Conservation (phyloP, 1,139 yeast genomes). For the Sugiyamaella paludigena region DNA sequence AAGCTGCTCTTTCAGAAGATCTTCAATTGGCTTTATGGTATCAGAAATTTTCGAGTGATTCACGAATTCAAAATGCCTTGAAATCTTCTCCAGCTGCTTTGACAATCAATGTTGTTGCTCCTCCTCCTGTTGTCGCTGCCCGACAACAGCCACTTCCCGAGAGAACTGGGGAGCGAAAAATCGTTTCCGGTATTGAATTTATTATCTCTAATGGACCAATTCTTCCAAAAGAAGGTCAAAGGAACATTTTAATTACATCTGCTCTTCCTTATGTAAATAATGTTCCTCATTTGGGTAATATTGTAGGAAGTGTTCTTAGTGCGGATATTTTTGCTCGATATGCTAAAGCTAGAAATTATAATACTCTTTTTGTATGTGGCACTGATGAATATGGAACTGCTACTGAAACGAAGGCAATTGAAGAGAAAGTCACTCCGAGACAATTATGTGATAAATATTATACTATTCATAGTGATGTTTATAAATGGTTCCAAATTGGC, state of each 20-base stretch:
- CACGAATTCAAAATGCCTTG: constrained; percentile 26
- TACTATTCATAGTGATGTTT: constrained; percentile 79
- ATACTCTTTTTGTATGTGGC: constrained; percentile 86
- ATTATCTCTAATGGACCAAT: constrained; percentile 31
- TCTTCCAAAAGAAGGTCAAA: constrained; percentile 65
- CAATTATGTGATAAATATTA: constrained; percentile 90
- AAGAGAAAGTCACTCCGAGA: constrained; percentile 83
- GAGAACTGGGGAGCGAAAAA: constrained; percentile 56
- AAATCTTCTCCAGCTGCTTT: constrained; percentile 13
- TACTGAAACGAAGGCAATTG: constrained; percentile 96
- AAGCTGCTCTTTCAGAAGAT: constrained; percentile 33
- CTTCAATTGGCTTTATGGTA: constrained; percentile 35
- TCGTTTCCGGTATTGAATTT: constrained; percentile 38
- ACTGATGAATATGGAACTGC: constrained; percentile 99
- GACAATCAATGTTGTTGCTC: constrained; percentile 17
- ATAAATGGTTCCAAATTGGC: constrained; percentile 94
- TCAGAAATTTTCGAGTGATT: constrained; percentile 31
- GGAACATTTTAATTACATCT: constrained; percentile 85
- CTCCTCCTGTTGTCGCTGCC: constrained; percentile 35
- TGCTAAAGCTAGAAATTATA: constrained; percentile 84
- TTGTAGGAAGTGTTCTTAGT: constrained; percentile 88
- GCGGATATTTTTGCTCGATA: constrained; percentile 95
- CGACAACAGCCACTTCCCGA: constrained; percentile 47
- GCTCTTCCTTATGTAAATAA: constrained; percentile 97
- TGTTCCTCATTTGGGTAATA: constrained; percentile 97